Evolutionary conservation across 495 filamentous ascomycete genomes (phyloP).

Genomic region (Apodospora peruviana): DNA sequence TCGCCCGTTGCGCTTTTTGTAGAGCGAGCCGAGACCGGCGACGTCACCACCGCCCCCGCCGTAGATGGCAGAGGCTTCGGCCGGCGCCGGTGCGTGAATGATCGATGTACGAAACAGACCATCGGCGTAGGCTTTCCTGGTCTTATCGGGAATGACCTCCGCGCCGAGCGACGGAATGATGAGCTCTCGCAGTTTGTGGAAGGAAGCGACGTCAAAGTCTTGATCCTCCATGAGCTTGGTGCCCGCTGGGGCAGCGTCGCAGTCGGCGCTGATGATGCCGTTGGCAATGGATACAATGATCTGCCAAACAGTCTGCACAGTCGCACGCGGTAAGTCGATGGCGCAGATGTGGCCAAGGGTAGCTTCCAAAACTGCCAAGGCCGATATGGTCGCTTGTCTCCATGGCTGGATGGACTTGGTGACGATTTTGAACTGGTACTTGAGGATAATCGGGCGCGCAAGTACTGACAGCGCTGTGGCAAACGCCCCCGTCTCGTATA

Average conservation of each 20-base stretch:
- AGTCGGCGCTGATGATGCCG: constrained; percentile 55
- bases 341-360: constrained; percentile 57
- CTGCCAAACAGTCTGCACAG: constrained; percentile 49
- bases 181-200: constrained; percentile 59
- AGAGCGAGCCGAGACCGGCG: constrained; percentile 56
- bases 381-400: constrained; percentile 68
- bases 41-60: constrained; percentile 29
- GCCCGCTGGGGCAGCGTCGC: constrained; percentile 29
- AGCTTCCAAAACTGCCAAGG: constrained; percentile 61
- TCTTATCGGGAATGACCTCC: constrained; percentile 55
- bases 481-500: constrained; percentile 61
- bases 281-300: constrained; percentile 53
- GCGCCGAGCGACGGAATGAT: constrained; percentile 71
- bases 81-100: constrained; percentile 62
- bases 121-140: constrained; percentile 64
- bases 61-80: constrained; percentile 52
- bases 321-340: constrained; percentile 45
- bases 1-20: constrained; percentile 59
- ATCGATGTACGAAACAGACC: constrained; percentile 80
- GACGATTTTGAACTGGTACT: constrained; percentile 61
- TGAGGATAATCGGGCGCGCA: constrained; percentile 60
- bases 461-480: constrained; percentile 57
- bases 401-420: constrained; percentile 62
- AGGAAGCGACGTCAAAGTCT: constrained; percentile 72
- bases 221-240: constrained; percentile 56